phyloP scores from a whole-genome alignment of 2,329 filamentous ascomycete genomes.

The Furcasterigmium sp. region DNA sequence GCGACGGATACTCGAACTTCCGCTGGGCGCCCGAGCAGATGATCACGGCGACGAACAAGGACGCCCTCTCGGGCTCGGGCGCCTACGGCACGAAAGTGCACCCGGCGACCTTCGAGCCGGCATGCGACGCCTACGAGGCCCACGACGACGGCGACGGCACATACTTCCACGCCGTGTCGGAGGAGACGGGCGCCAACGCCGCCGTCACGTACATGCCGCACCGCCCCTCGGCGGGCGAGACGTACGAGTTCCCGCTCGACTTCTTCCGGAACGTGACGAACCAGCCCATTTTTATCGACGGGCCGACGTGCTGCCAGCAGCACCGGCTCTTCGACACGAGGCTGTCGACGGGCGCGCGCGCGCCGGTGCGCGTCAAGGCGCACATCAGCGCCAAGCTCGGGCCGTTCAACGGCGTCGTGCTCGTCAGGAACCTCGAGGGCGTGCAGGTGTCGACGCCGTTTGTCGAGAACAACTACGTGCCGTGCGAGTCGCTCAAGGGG shows the following conservation, averaged over 20 bases:
- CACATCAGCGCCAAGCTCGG: slow-evolving; percentile 17
- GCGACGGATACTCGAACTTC: slow-evolving; percentile 45
- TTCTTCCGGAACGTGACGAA: slow-evolving; percentile 49
- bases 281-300: slow-evolving; percentile 41
- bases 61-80: slow-evolving; percentile 37
- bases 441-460: slow-evolving; percentile 13
- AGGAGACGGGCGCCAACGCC: slow-evolving; percentile 4
- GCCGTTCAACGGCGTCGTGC: slow-evolving; percentile 12
- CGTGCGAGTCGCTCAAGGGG: slow-evolving; percentile 12
- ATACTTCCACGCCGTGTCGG: slow-evolving; percentile 12
- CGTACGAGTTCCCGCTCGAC: slow-evolving; percentile 27
- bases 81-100: slow-evolving; percentile 40
- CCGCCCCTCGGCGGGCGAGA: slow-evolving; percentile 3
- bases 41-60: slow-evolving; percentile 33
- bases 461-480: slow-evolving; percentile 14
- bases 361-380: slow-evolving; percentile 20
- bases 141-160: slow-evolving; percentile 8
- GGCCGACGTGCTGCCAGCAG: slow-evolving; percentile 36
- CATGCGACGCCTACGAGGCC: slow-evolving; percentile 43
- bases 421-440: slow-evolving; percentile 7
- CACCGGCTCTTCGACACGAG: slow-evolving; percentile 39
- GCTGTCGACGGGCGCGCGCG: slow-evolving; percentile 23
- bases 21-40: slow-evolving; percentile 42
- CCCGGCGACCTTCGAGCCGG: slow-evolving; percentile 37
- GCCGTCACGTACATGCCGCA: slow-evolving; percentile 12